A percentile compares a stretch with the other conserved stretches of the same genome.
These are phyloP conservation scores for Ganoderma sp. DNA, from an alignment of 1,284 basidiomycete species.

Conservation along the genomic window DNA sequence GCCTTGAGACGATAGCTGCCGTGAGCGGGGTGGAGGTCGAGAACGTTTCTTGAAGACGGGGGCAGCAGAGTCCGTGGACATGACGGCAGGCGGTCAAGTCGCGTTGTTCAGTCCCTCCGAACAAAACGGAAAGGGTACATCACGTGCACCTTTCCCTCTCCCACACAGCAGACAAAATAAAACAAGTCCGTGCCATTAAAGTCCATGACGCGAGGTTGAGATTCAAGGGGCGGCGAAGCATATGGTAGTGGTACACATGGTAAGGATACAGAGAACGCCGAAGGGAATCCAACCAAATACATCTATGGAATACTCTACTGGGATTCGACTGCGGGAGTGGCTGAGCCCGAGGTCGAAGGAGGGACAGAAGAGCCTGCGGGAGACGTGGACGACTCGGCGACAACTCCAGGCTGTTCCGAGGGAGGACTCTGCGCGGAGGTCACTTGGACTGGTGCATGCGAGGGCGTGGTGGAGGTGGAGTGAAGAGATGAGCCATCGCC, in stretches of 20 bases:
- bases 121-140: neutral
- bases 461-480: neutral
- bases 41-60: slow-evolving; percentile 68
- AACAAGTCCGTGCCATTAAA: neutral
- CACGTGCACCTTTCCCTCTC: neutral
- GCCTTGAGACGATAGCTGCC: slow-evolving; percentile 46
- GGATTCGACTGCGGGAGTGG: slow-evolving; percentile 17
- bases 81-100: neutral
- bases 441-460: neutral
- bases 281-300: slow-evolving; percentile 5
- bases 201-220: slow-evolving; percentile 1
- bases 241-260: slow-evolving; percentile 7
- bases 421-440: neutral
- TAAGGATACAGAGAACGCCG: slow-evolving; percentile 15
- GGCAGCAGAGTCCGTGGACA: slow-evolving; percentile 1
- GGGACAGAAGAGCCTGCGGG: slow-evolving; percentile 1
- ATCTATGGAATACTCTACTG: slow-evolving; percentile 7
- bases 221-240: slow-evolving; percentile 6
- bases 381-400: neutral
- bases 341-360: slow-evolving; percentile 5
- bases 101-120: neutral
- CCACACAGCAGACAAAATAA: neutral
- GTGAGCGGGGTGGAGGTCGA: slow-evolving; percentile 58
- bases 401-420: slow-evolving; percentile 4
- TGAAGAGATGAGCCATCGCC: neutral